Evolutionary conservation across 148 eudicot species (phyloP).

Genomic region (Spergularia bocconei): DNA sequence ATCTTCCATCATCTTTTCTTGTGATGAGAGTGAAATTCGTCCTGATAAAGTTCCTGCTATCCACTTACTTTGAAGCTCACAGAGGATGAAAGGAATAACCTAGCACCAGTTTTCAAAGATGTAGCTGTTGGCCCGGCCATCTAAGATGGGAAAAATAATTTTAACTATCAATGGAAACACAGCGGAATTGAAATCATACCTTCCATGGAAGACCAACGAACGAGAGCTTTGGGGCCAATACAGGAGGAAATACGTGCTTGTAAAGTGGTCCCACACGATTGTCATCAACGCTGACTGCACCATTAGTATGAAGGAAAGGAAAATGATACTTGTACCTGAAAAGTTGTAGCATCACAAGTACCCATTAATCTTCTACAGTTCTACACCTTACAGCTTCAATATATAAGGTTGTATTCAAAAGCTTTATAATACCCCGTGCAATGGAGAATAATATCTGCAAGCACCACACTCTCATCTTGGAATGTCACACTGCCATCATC

Average conservation of each 20-base stretch:
- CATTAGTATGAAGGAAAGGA: conserved; percentile 72
- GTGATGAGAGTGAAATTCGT: conserved; percentile 55
- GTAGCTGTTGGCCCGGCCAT: conserved; percentile 7
- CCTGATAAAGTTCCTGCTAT: conserved; percentile 78
- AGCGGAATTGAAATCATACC: conserved; percentile 31
- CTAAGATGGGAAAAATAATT: not conserved
- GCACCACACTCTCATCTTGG: conserved; percentile 48
- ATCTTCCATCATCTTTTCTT: conserved; percentile 69
- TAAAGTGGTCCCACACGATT: conserved; percentile 91
- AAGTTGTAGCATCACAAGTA: conserved; percentile 12
- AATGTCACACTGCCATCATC: conserved; percentile 68
- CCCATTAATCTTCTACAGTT: not conserved
- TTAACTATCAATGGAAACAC: not conserved
- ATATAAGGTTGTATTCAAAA: not conserved
- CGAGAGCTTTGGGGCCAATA: conserved; percentile 81
- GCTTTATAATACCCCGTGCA: conserved; percentile 73
- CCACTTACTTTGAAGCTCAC: conserved; percentile 91
- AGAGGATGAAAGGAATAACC: conserved; percentile 71
- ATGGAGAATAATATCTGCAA: conserved; percentile 77
- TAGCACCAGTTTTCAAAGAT: conserved; percentile 17
- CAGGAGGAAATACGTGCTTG: conserved; percentile 87
- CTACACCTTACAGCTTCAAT: not conserved
- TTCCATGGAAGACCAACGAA: conserved; percentile 92
- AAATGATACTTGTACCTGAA: conserved; percentile 81
- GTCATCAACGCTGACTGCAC: conserved; percentile 63